These are phyloP conservation scores for Solanum lycopersicoides DNA, from an alignment of 257 asterid genomes.

Conservation along the genomic window DNA sequence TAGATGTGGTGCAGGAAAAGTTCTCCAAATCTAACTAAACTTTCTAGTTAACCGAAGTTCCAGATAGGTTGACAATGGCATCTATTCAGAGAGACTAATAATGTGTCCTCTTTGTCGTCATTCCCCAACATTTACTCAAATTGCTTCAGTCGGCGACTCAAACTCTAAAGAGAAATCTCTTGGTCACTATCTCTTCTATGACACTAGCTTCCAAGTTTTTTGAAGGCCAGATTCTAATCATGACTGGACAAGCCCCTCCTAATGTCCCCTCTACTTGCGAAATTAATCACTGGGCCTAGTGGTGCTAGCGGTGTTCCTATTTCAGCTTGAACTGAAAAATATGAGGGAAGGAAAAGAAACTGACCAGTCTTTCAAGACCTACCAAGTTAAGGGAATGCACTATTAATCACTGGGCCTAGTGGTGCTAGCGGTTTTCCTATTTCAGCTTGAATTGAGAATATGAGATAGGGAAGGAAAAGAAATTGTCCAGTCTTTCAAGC, in stretches of 20 bases:
- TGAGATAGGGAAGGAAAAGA: neutral
- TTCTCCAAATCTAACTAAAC: neutral
- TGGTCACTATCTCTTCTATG: neutral
- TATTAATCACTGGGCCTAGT: neutral
- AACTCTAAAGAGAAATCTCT: neutral
- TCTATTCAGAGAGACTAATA: neutral
- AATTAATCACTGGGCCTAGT: neutral
- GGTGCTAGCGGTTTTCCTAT: neutral
- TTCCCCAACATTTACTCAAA: neutral
- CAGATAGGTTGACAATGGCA: neutral
- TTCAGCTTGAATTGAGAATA: neutral
- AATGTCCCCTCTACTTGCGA: neutral
- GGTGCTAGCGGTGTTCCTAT: neutral
- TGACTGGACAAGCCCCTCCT: neutral
- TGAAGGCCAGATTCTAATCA: neutral
- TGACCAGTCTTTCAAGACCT: neutral
- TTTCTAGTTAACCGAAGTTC: neutral
- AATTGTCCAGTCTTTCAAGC: neutral
- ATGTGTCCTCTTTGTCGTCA: neutral
- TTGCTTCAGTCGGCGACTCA: neutral
- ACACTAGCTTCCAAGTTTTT: neutral
- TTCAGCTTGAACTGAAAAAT: neutral
- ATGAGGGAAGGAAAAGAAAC: neutral
- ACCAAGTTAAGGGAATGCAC: neutral
- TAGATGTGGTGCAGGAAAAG: neutral